These are phyloP conservation scores for Bryoglossum gracile DNA, from an alignment of 495 filamentous ascomycete genomes.

Conservation along the genomic window DNA sequence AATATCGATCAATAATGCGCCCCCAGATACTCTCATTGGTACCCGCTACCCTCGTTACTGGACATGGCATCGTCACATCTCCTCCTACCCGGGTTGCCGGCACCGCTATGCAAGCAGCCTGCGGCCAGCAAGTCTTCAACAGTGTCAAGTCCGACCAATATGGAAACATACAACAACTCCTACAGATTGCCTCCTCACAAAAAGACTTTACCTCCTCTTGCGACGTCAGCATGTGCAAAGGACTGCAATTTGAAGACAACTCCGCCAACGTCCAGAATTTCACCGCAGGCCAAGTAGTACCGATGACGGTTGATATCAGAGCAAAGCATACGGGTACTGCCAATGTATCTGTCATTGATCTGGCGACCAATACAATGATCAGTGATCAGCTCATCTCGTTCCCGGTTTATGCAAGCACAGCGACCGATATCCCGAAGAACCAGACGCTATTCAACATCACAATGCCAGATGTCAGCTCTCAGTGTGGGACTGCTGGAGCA, in stretches of 20 bases:
- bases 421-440: constrained; percentile 3
- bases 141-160: constrained; percentile 46
- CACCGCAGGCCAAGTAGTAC: neutral
- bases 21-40: neutral
- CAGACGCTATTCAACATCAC: constrained; percentile 6
- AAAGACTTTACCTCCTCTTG: constrained; percentile 38
- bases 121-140: constrained; percentile 46
- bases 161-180: constrained; percentile 47
- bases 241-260: constrained; percentile 50
- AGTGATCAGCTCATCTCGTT: neutral
- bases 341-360: neutral
- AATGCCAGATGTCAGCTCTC: neutral
- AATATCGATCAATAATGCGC: neutral
- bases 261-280: neutral
- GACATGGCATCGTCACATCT: constrained; percentile 45
- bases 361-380: neutral
- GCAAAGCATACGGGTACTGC: neutral
- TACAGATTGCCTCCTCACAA: constrained; percentile 39
- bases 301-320: neutral
- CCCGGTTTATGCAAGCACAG: constrained; percentile 2
- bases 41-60: constrained; percentile 38
- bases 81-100: constrained; percentile 47
- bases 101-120: constrained; percentile 42
- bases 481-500: neutral
- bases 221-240: constrained; percentile 51